Base-by-base conservation (phyloP, 2,329 filamentous ascomycete species). In the Sporothrix brunneoviolacea region DNA sequence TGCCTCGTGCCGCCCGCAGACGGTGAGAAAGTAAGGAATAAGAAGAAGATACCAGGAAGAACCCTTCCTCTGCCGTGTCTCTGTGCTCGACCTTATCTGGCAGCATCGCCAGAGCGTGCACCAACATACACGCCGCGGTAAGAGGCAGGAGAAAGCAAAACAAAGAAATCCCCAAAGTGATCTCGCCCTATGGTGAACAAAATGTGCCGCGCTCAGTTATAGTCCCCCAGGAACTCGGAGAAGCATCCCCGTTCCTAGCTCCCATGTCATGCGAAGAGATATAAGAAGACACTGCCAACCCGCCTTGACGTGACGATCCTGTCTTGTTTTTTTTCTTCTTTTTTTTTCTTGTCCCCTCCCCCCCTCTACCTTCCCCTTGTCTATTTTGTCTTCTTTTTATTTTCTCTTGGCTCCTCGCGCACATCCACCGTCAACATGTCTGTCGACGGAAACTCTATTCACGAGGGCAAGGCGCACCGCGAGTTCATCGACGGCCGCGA, bases 401-500 rank as follows among this genome's bases (percentile, higher is more conserved):
- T 47, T 40, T 24, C 24, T 48, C 33, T 33, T 22, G 7, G 9
- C 16, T 12, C 12, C 38, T 35, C 22, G n/a, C n/a, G 8, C 18
- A 28, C 10, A 28, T 28, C 10, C 36, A 4, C 22, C 18, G 3
- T 41, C 47, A 49, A n/a, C 18, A 54, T 54, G 52, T 49, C 52
- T 27, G 30, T 39, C 22, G 44, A 54, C 49, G 48, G 43, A n/a
- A 8, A 43, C 30, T 51, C 48, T 15, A 18, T 47, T 27, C 37
- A 21, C 40, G 51, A 53, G 12, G 40, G 35, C 32, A 52, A 54
- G 28, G 32, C 21, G 13, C 24, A 9, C 32, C 43, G 33, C 36
- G 51, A 48, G 18, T 9, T 52, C 9, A 30, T 54, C 30, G 50
- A 41, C 15, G 59, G 58, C 39, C 59, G 55, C 27, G 52, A 58